These are phyloP conservation scores for Protomyces pachydermus DNA, from an alignment of 1,139 yeast genomes.

Conservation along the genomic window DNA sequence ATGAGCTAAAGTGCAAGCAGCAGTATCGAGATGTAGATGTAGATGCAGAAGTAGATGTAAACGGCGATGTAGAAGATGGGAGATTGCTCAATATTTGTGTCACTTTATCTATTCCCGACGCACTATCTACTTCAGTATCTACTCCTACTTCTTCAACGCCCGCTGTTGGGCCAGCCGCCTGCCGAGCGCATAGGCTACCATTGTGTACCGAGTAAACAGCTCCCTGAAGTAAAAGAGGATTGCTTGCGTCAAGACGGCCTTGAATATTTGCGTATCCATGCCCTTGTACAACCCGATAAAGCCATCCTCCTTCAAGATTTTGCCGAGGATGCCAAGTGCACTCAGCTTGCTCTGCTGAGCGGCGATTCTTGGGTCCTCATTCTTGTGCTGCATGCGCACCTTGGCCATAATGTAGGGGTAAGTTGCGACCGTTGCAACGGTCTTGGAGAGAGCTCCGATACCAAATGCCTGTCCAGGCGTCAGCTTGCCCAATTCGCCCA, in stretches of 20 bases:
- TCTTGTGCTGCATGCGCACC: slow-evolving; percentile 65
- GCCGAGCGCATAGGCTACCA: slow-evolving; percentile 17
- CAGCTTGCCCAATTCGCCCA: slow-evolving; percentile 47
- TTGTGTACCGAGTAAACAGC: slow-evolving; percentile 22
- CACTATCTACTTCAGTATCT: neutral
- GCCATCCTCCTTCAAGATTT: slow-evolving; percentile 52
- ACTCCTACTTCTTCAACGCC: neutral
- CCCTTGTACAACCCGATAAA: slow-evolving; percentile 66
- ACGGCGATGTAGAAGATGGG: no score
- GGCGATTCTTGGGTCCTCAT: slow-evolving; percentile 25
- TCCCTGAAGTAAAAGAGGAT: slow-evolving; percentile 78
- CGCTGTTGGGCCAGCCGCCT: slow-evolving; percentile 7
- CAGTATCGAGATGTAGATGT: neutral
- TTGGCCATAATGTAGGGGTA: slow-evolving; percentile 84
- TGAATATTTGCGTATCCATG: slow-evolving; percentile 69
- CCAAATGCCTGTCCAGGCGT: slow-evolving; percentile 65
- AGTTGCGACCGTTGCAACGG: slow-evolving; percentile 72
- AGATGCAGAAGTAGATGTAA: no score
- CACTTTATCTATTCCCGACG: neutral
- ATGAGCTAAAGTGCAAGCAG: neutral
- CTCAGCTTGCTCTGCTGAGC: slow-evolving; percentile 43
- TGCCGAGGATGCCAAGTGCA: slow-evolving; percentile 52
- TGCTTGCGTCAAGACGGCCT: slow-evolving; percentile 84
- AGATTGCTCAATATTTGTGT: no score
- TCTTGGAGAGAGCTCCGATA: slow-evolving; percentile 73